Evolutionary conservation across 495 filamentous ascomycete species (phyloP).

Genomic region (Penicillium longicatenatum): DNA sequence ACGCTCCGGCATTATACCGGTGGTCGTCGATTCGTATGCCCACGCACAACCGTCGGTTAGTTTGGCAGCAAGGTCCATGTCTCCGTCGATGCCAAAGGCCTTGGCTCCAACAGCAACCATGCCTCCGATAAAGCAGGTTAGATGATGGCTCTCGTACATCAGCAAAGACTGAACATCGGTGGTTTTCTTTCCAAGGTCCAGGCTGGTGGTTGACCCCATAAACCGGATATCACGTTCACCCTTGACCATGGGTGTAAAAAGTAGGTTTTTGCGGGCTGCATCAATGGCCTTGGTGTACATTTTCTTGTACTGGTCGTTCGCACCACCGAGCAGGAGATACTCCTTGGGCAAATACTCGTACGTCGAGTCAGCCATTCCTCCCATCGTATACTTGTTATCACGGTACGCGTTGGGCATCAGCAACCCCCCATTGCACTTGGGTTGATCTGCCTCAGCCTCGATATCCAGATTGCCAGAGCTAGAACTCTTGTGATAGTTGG

Average conservation of each 20-base stretch:
- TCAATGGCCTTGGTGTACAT: constrained; percentile 79
- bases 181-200: constrained; percentile 26
- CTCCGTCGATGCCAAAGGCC: constrained; percentile 75
- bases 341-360: constrained; percentile 96
- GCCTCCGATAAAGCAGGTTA: constrained; percentile 88
- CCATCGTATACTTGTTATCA: constrained; percentile 65
- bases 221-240: constrained; percentile 77
- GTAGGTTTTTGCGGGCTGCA: constrained; percentile 69
- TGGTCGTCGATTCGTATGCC: constrained; percentile 80
- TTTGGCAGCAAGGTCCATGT: constrained; percentile 79
- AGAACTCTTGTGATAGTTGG: constrained; percentile 18
- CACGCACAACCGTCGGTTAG: constrained; percentile 93
- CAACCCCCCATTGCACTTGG: constrained; percentile 34
- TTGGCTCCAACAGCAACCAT: constrained; percentile 92
- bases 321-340: constrained; percentile 74
- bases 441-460: constrained; percentile 2
- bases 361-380: constrained; percentile 83
- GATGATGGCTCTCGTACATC: constrained; percentile 68
- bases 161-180: constrained; percentile 21
- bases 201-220: constrained; percentile 56
- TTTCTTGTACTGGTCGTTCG: constrained; percentile 73
- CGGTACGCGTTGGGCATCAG: constrained; percentile 22
- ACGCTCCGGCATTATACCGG: constrained; percentile 89
- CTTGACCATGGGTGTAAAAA: constrained; percentile 84
- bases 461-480: neutral